phyloP scores from a whole-genome alignment of 129 eudicot genomes.

The Centaurea solstitialis region DNA sequence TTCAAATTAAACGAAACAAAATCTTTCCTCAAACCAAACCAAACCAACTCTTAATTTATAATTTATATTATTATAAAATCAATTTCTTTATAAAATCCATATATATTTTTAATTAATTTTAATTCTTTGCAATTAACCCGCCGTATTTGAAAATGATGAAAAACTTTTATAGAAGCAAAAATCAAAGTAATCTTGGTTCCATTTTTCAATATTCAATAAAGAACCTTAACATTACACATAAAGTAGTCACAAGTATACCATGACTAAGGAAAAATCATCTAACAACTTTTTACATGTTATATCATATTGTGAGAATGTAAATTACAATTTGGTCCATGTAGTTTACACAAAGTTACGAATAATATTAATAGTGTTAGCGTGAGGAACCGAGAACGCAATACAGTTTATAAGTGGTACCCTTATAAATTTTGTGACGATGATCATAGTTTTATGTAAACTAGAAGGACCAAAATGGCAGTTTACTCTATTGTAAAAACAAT shows the following conservation, averaged over 20 bases:
- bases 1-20: too few relatives aligned
- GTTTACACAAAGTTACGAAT: neutral
- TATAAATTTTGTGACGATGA: neutral
- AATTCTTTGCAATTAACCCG: neutral
- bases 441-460: neutral
- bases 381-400: neutral
- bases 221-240: neutral
- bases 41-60: too few relatives aligned
- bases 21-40: too few relatives aligned
- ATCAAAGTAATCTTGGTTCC: neutral
- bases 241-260: conserved; percentile 10
- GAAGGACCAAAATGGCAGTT: neutral
- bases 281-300: neutral
- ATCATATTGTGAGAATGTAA: neutral
- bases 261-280: neutral
- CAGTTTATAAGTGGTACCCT: neutral
- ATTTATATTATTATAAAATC: too few relatives aligned
- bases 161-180: neutral
- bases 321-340: neutral
- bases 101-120: neutral
- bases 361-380: neutral
- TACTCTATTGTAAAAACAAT: neutral
- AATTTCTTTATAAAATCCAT: neutral
- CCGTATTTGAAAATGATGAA: neutral
- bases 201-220: neutral